Conservation (phyloP, 257 asterid genomes). For the Salvia hispanica region DNA sequence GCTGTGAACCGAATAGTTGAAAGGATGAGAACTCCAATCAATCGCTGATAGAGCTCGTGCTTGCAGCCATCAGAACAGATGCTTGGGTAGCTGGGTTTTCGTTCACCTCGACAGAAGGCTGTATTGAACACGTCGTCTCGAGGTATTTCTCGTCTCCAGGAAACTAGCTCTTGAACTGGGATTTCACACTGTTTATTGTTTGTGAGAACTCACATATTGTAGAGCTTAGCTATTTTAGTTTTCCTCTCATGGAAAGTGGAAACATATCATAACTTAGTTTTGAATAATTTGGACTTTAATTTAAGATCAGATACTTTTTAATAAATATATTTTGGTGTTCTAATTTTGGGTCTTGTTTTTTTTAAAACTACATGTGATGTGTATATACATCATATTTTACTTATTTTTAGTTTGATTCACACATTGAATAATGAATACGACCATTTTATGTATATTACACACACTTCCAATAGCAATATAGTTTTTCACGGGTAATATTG, state of each 20-base stretch:
- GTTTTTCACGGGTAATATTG: too few relatives aligned
- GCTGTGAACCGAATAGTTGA: conserved; percentile 79
- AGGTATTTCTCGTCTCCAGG: conserved; percentile 1
- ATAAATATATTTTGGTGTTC: background rate
- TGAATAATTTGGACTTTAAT: background rate
- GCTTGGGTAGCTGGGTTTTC: background rate
- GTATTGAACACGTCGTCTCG: background rate
- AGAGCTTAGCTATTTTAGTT: background rate
- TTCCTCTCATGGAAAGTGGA: background rate
- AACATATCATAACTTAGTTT: background rate
- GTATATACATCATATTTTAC: too few relatives aligned
- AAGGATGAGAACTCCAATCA: conserved; percentile 87
- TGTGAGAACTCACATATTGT: background rate
- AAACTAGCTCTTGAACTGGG: background rate
- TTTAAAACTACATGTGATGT: too few relatives aligned
- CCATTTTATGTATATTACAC: too few relatives aligned
- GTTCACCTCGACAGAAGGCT: conserved; percentile 8
- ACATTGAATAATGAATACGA: too few relatives aligned
- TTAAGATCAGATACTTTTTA: background rate
- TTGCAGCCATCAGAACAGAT: conserved; percentile 7
- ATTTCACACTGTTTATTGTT: background rate
- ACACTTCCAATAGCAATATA: too few relatives aligned
- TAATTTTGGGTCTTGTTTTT: too few relatives aligned
- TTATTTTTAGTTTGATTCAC: too few relatives aligned
- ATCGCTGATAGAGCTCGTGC: conserved; percentile 44